phyloP scores from a whole-genome alignment of 208 protist species.

The Porcisia deanei region DNA sequence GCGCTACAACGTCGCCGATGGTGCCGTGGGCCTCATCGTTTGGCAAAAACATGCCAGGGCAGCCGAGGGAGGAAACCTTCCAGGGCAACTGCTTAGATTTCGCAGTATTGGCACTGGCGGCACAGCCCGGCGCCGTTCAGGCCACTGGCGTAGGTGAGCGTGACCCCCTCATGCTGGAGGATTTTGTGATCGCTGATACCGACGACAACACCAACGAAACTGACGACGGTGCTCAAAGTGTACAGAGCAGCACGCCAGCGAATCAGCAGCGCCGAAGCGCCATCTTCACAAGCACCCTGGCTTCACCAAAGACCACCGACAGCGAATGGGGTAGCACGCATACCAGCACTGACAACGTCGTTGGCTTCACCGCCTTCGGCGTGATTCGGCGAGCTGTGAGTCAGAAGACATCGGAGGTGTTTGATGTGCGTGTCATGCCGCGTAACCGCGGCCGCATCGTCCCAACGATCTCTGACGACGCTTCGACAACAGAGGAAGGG shows the following conservation, averaged over 20 bases:
- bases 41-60: conserved; percentile 11
- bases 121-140: conserved; percentile 26
- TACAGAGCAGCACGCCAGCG: conserved; percentile 14
- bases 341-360: conserved; percentile 38
- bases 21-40: conserved; percentile 60
- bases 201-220: conserved; percentile 12
- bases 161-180: conserved; percentile 61
- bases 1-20: conserved; percentile 56
- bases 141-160: conserved; percentile 12
- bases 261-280: conserved; percentile 45
- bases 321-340: conserved; percentile 9
- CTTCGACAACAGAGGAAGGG: background rate
- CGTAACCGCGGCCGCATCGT: conserved; percentile 57
- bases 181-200: conserved; percentile 54
- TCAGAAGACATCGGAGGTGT: conserved; percentile 69
- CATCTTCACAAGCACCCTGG: conserved; percentile 63
- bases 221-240: conserved; percentile 19
- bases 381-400: conserved; percentile 70
- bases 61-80: conserved; percentile 38
- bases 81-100: conserved; percentile 60
- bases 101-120: conserved; percentile 43
- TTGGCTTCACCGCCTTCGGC: conserved; percentile 66
- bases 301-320: conserved; percentile 6
- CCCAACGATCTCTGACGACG: conserved; percentile 24
- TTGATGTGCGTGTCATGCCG: conserved; percentile 81